Base-by-base conservation (phyloP, 1,284 basidiomycete genomes). In the Pyrrhoderma lamaoense region DNA sequence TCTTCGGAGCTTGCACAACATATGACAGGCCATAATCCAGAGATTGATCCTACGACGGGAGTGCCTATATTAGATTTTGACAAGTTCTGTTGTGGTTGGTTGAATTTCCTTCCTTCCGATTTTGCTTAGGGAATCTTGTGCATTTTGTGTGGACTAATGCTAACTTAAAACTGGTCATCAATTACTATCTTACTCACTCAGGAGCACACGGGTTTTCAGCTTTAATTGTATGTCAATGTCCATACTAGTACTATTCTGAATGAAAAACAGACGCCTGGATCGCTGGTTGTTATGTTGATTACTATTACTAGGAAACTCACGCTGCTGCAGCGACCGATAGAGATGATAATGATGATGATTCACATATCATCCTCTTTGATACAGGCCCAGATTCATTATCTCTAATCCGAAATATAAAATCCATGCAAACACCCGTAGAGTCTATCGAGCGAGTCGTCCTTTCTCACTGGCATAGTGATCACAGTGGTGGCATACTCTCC, bases 401-500 rank as follows among this genome's bases (percentile, higher is more conserved):
- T 36, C 78, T 92, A 57, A 74, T 80, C 23, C 78, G 86, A 48
- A 92, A 91, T 63, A 65, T 83, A 21, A 64, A 66, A 5, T 76
- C 82, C 1, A 73, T 91, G 72, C 70, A 79, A 18, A 62, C 79
- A 1, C 74, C 75, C 3, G 64, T 79, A 4, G 67, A 73, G 31
- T 64, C 70, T 39, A 73, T 92, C 55, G 76, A 80, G 38, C 75
- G 80, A 23, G 70, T 90, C 38, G 69, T 89, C 18, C 74, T 82
- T 11, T 89, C 85, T 1, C 89, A 92, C 63, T 92, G 89, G 88
- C 89, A 91, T 63, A 71, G 76, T 45, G 89, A 92, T 61, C 88
- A 92, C 67, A 87, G 85, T 13, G 87, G 84, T 49, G 81, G 85
- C 5, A 67, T 87, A 39, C 74, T 78, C 54, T 79, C 78, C 37